These are phyloP conservation scores for Fibroporia radiculosa DNA, from an alignment of 768 basidiomycete species.

Conservation along the genomic window DNA sequence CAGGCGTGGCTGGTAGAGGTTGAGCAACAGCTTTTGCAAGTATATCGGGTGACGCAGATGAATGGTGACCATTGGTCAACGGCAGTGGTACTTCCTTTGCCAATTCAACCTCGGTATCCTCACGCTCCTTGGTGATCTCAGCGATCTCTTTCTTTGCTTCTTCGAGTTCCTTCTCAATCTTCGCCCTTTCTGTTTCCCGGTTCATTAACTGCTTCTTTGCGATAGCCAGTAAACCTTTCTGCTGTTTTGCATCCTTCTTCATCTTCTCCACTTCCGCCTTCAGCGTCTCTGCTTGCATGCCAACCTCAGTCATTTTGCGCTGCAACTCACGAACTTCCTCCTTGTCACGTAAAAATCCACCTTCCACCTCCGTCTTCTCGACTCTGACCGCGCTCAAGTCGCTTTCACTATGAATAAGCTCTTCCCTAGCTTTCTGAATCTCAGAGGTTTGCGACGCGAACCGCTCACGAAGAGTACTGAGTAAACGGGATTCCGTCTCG, in stretches of 20 bases:
- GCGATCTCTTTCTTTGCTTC: conserved; percentile 52
- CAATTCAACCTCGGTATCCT: conserved; percentile 45
- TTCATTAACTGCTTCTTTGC: conserved; percentile 88
- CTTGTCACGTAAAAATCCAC: conserved; percentile 80
- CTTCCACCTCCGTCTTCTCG: conserved; percentile 90
- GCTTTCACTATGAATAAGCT: conserved; percentile 86
- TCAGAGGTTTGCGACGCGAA: conserved; percentile 57
- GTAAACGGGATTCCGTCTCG: conserved; percentile 72
- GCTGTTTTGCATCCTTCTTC: conserved; percentile 92
- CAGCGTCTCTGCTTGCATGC: conserved; percentile 59
- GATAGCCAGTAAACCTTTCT: conserved; percentile 92
- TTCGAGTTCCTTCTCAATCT: conserved; percentile 62
- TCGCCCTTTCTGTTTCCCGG: conserved; percentile 71
- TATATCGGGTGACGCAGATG: conserved; percentile 13
- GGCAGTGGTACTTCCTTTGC: conserved; percentile 23
- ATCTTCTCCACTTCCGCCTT: conserved; percentile 78
- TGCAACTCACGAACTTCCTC: conserved; percentile 88
- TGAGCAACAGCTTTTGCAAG: conserved; percentile 54
- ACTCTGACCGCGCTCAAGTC: conserved; percentile 82
- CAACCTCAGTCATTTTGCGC: conserved; percentile 73
- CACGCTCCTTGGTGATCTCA: conserved; percentile 46
- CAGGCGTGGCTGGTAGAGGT: conserved; percentile 66
- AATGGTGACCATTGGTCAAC: conserved; percentile 16
- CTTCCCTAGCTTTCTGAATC: conserved; percentile 63
- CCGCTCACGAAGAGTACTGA: conserved; percentile 63